phyloP scores from a whole-genome alignment of 805 yeast genomes.

The Kregervanrija pseudodelftensis region DNA sequence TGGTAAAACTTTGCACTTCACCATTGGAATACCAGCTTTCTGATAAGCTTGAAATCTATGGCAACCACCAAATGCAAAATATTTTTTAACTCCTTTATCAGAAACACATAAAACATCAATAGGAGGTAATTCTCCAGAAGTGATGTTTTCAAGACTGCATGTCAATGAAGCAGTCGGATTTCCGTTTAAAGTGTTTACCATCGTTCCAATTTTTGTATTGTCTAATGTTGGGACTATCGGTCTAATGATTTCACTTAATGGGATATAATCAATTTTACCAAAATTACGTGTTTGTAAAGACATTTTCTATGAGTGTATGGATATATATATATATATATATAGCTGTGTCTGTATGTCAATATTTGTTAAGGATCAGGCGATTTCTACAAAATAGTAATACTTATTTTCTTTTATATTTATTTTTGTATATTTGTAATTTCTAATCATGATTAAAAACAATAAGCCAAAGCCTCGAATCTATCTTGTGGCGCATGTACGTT shows the following conservation, averaged over 20 bases:
- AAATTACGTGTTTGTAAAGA: conserved; percentile 62
- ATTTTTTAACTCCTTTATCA: conserved; percentile 52
- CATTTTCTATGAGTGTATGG: conserved; percentile 30
- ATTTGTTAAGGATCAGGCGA: not conserved
- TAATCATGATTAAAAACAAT: too few relatives aligned
- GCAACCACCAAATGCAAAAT: conserved; percentile 88
- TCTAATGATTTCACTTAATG: conserved; percentile 59
- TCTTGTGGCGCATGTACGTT: not conserved
- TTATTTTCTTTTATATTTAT: too few relatives aligned
- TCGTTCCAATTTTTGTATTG: conserved; percentile 63
- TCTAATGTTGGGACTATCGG: conserved; percentile 87
- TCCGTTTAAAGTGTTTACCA: conserved; percentile 67
- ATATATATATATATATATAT: not conserved
- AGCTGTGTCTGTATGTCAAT: not conserved
- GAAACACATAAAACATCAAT: conserved; percentile 68
- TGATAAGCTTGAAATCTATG: conserved; percentile 88
- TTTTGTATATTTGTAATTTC: too few relatives aligned
- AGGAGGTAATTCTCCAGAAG: conserved; percentile 69
- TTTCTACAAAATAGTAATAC: not conserved
- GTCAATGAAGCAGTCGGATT: conserved; percentile 58
- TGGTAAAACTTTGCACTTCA: conserved; percentile 67
- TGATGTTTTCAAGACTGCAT: conserved; percentile 39
- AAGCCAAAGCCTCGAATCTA: too few relatives aligned
- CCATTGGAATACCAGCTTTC: conserved; percentile 39
- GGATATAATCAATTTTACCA: conserved; percentile 48